Percentiles rank a stretch among this genome's conserved stretches.
phyloP scores from a whole-genome alignment of 2,329 filamentous ascomycete species.

The Pseudofabraea citricarpa region DNA sequence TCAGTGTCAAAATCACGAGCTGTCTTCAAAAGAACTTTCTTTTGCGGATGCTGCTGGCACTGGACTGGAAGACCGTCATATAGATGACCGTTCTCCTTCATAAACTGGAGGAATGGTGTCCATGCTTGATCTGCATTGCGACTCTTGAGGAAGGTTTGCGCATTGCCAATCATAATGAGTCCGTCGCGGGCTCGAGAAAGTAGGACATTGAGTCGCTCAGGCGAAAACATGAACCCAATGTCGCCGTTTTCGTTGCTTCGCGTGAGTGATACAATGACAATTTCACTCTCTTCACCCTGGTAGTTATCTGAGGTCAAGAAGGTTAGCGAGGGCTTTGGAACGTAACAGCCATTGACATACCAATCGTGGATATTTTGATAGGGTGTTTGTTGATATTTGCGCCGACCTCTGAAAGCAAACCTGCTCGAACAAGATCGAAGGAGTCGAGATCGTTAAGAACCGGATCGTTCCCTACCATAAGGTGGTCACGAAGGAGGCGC shows the following conservation, averaged over 20 bases:
- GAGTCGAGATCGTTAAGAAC: slow-evolving; percentile 63
- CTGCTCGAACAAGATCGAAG: slow-evolving; percentile 53
- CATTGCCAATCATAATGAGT: slow-evolving; percentile 63
- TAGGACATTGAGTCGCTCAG: slow-evolving; percentile 61
- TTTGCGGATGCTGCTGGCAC: slow-evolving; percentile 55
- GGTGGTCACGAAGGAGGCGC: slow-evolving; percentile 40
- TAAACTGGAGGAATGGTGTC: slow-evolving; percentile 47
- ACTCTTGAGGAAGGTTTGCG: slow-evolving; percentile 56
- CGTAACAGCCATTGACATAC: slow-evolving; percentile 33
- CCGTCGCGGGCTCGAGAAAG: slow-evolving; percentile 58
- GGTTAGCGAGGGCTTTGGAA: slow-evolving; percentile 3
- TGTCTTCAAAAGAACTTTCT: slow-evolving; percentile 37
- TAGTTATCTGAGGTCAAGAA: slow-evolving; percentile 54
- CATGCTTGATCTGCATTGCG: slow-evolving; percentile 52
- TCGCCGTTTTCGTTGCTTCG: slow-evolving; percentile 56
- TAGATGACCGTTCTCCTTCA: slow-evolving; percentile 45
- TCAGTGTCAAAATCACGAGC: slow-evolving; percentile 53
- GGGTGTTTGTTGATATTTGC: slow-evolving; percentile 43
- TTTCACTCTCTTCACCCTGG: slow-evolving; percentile 68
- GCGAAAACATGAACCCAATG: slow-evolving; percentile 63
- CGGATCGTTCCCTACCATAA: slow-evolving; percentile 53
- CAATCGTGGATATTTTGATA: slow-evolving; percentile 40
- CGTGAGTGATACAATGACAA: too few species aligned
- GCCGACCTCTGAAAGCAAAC: slow-evolving; percentile 47
- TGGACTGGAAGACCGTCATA: slow-evolving; percentile 54